phyloP scores from a whole-genome alignment of 805 yeast genomes.

The Zygoascus bituminiphila region DNA sequence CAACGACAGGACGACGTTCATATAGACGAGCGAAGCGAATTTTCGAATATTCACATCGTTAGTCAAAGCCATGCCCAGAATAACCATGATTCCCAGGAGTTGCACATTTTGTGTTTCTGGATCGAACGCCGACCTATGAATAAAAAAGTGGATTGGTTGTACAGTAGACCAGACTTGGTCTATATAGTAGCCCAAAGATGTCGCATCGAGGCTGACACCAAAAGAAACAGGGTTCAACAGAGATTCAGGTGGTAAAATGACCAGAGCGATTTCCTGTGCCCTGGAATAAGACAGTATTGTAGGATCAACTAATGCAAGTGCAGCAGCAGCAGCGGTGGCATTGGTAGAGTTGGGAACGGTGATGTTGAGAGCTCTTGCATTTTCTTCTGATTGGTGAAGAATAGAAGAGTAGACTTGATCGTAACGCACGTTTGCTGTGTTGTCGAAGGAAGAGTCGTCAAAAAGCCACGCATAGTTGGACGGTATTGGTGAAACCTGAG shows the following conservation, averaged over 20 bases:
- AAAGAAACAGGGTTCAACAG: not conserved
- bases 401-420: not conserved
- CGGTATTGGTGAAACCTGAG: not conserved
- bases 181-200: constrained; percentile 14
- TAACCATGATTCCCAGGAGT: constrained; percentile 22
- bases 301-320: not conserved
- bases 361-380: not conserved
- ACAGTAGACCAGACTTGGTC: constrained; percentile 21
- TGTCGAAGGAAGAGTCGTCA: not conserved
- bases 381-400: not conserved
- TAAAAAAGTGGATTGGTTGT: constrained; percentile 16
- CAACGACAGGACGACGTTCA: constrained; percentile 18
- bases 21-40: constrained; percentile 17
- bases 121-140: constrained; percentile 26
- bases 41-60: constrained; percentile 9
- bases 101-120: constrained; percentile 20
- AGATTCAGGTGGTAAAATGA: not conserved
- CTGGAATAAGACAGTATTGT: not conserved
- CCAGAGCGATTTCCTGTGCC: not conserved
- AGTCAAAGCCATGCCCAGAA: constrained; percentile 26
- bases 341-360: not conserved
- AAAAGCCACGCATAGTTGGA: not conserved
- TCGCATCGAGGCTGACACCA: constrained; percentile 1
- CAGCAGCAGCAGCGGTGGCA: not conserved
- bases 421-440: not conserved